These are phyloP conservation scores for Udeniomyces megalosporus DNA, from an alignment of 768 basidiomycete genomes.

Conservation along the genomic window DNA sequence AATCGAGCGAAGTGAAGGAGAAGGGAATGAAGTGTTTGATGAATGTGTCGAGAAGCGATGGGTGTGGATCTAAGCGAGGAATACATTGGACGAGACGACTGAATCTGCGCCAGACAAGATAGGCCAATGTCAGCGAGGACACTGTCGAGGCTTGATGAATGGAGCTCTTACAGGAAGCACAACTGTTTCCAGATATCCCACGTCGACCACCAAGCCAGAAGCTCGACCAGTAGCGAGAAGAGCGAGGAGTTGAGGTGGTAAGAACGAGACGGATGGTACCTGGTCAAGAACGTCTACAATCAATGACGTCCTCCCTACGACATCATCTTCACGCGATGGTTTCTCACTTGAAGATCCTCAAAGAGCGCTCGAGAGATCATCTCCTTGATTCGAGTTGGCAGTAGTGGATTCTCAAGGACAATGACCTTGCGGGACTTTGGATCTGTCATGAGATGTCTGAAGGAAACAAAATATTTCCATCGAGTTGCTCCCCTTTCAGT, in stretches of 20 bases:
- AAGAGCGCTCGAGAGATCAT: constrained; percentile 71
- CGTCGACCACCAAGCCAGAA: constrained; percentile 85
- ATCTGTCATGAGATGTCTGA: constrained; percentile 77
- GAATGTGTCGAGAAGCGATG: constrained; percentile 56
- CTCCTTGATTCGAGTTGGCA: constrained; percentile 77
- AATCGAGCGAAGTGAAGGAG: constrained; percentile 70
- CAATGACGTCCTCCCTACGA: too few relatives aligned
- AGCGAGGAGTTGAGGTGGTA: constrained; percentile 69
- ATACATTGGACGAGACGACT: constrained; percentile 70
- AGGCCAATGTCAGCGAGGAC: background rate
- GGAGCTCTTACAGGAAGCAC: constrained; percentile 56
- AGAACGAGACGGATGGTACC: constrained; percentile 91
- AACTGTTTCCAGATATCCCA: constrained; percentile 78
- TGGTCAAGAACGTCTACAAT: constrained; percentile 26
- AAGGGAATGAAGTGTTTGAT: constrained; percentile 53
- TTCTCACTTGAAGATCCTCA: constrained; percentile 63
- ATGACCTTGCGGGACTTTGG: constrained; percentile 92
- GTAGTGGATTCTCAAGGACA: constrained; percentile 70
- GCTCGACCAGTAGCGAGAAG: constrained; percentile 73
- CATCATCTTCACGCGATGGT: background rate
- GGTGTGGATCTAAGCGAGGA: constrained; percentile 71
- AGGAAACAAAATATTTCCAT: background rate
- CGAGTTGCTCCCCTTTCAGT: too few relatives aligned
- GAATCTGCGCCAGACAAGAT: constrained; percentile 44
- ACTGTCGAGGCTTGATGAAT: background rate